Base-by-base conservation (phyloP, 805 yeast genomes). In the Tetrapisispora phaffii region DNA sequence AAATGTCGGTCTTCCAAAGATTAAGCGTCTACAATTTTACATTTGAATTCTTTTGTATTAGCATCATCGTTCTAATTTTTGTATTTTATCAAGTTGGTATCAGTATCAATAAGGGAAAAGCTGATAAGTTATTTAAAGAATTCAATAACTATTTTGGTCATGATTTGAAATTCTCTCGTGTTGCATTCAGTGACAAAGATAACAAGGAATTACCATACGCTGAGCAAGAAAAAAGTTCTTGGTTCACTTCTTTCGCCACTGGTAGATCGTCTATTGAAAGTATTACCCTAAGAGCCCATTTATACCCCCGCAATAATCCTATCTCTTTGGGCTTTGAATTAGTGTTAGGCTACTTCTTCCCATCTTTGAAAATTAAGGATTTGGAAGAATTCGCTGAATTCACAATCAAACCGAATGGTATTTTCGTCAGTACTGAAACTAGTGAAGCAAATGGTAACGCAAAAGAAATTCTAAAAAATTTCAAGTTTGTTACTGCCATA, bases 251-350 rank as follows among this genome's bases (percentile, higher is more conserved):
- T 32, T 93, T 86, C 62, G 95, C 96, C 36, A 76, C 95, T 46
- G 98, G 98, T 50, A 80, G 98, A 64, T 69, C 77, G 47, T 82
- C 86, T 62, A 74, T 93, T 49, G 78, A 78, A 48, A 72, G 76
- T 45, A 67, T 88, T 47, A 67, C 74, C 46, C 71, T 82, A 39
- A 77, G 74, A 50, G 71, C 88, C 60, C 74, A 73, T 46, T 71
- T 89, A 64, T 71, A 77, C 49, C 78, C 94, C 49, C 82, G 97
- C 70, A 89, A 86, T 62, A 90, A 89, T 66, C 56, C 82, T 24
- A 69, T 86, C 51, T 69, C 83, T 47, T 75, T 83, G 75, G 32
- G 75, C 16, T 64, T 80, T 65, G 97, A 93, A 65, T 60, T 66
- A 42, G 56, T 78, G 16, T 58, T 85, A 53, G 74, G 84, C 8